Base-by-base conservation (phyloP, 805 yeast genomes). In the Zygoascus biomembranicola region DNA sequence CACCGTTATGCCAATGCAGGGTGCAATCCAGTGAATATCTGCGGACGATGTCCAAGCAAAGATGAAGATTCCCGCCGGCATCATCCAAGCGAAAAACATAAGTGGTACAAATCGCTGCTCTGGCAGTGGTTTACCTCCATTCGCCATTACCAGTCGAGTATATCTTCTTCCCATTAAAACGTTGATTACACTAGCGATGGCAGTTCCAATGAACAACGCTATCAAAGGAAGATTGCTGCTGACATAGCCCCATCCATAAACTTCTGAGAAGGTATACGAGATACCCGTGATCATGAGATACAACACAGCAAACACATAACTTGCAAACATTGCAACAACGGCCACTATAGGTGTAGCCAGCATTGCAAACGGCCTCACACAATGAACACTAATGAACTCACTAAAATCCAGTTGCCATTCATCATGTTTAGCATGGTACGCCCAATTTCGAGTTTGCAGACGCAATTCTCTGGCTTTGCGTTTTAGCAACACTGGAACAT, bases 391-490 rank as follows among this genome's bases (percentile, higher is more conserved):
- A 55, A 88, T 61, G 67, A 90, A 74, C 66, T 90, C 96, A 35
- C 72, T 73, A 48, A 87, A 66, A 1, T 85, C 71, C 67, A 89
- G 67, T 49, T 88, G 88, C 65, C 80, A 81, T 32, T 92, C 94
- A 67, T 90, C 97, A 67, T 87, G 95, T 70, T 87, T 95, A 20
- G 97, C 87, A 88, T 89, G 88, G 58, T 87, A 87, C 63, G 85
- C 85, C 56, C 76, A 75, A 66, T 90, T 86, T 47, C 94, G 90
- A 5, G 96, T 86, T 66, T 83, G 84, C 62, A 78, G 77, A 71
- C 97, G 80, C 62, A 89, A 65, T 63, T 68, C 76, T 52, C 68
- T 69, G 18, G 97, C 97, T 64, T 84, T 79, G 43, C 65, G 74
- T 61, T 82, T 81, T 57, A 88, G 73, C 50, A 89, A 82, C 0